A percentile compares a stretch with the other conserved stretches of the same genome.
Conservation (phyloP, 2,329 filamentous ascomycete species). For the Aspergillus ibericus region DNA sequence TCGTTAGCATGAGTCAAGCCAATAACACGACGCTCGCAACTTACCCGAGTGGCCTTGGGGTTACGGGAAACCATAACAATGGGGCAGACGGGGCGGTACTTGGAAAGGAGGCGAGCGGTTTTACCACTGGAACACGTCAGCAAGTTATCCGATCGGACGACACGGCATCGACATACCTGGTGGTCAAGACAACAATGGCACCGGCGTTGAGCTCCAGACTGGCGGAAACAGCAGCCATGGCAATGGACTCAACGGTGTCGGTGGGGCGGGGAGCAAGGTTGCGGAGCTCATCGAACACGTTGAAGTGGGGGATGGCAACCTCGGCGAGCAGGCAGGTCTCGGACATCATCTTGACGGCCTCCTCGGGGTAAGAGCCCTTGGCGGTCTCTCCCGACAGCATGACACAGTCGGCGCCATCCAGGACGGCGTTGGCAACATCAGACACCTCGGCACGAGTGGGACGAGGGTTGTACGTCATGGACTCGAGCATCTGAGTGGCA, state of each 20-base stretch:
- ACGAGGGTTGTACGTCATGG: slow-evolving; percentile 99
- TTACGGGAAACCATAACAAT: slow-evolving; percentile 99
- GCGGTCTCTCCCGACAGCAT: slow-evolving; percentile 99
- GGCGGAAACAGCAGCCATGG: slow-evolving; percentile 94
- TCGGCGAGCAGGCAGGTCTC: slow-evolving; percentile 95
- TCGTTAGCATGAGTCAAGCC: slow-evolving; percentile 15
- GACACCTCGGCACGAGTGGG: slow-evolving; percentile 98
- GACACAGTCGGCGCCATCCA: slow-evolving; percentile 97
- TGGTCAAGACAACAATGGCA: slow-evolving; percentile 93
- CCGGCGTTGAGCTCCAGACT: slow-evolving; percentile 95
- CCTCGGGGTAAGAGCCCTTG: slow-evolving; percentile 91
- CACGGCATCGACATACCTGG: slow-evolving; percentile 57
- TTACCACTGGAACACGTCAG: slow-evolving; percentile 63
- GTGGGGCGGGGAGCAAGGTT: slow-evolving; percentile 79
- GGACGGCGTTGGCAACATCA: slow-evolving; percentile 96
- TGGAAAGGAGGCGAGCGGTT: slow-evolving; percentile 92
- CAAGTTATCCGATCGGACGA: slow-evolving; percentile 12
- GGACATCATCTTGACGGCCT: slow-evolving; percentile 97
- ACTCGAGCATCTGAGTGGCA: slow-evolving; percentile 99
- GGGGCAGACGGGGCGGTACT: slow-evolving; percentile 97
- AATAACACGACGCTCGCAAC: slow-evolving; percentile 21
- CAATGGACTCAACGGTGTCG: slow-evolving; percentile 86
- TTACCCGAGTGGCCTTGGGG: slow-evolving; percentile 70
- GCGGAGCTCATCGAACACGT: slow-evolving; percentile 93
- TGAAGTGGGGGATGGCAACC: slow-evolving; percentile 95